phyloP scores from a whole-genome alignment of 371 early-diverging fungal species.

The Mucor ambiguus region DNA sequence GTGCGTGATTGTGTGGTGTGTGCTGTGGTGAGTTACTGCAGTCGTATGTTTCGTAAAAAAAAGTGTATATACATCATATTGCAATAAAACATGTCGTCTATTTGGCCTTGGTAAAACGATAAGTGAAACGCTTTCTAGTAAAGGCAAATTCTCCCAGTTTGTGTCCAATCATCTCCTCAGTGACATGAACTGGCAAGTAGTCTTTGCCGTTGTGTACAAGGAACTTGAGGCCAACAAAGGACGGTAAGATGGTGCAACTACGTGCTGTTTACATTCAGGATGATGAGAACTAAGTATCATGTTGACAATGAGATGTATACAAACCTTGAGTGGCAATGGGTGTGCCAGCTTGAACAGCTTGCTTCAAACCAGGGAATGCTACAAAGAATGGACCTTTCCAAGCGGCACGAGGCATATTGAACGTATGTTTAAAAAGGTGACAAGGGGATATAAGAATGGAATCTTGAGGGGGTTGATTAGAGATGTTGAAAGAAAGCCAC shows the following conservation, averaged over 20 bases:
- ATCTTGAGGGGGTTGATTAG: background rate
- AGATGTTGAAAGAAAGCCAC: background rate
- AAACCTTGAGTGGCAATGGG: slow-evolving; percentile 59
- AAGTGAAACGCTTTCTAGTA: slow-evolving; percentile 88
- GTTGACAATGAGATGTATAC: background rate
- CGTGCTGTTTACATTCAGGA: slow-evolving; percentile 60
- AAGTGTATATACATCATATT: background rate
- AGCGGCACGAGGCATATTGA: slow-evolving; percentile 73
- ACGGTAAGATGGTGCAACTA: slow-evolving; percentile 89
- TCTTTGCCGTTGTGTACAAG: slow-evolving; percentile 95
- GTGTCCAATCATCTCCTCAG: slow-evolving; percentile 97
- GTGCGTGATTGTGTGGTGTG: background rate
- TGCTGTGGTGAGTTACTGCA: background rate
- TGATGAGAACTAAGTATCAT: background rate
- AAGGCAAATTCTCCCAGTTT: slow-evolving; percentile 95
- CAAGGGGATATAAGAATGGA: background rate
- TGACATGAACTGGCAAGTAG: slow-evolving; percentile 83
- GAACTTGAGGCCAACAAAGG: slow-evolving; percentile 90
- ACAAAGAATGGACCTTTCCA: slow-evolving; percentile 97
- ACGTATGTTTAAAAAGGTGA: background rate
- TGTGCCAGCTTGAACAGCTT: slow-evolving; percentile 50
- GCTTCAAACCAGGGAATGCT: slow-evolving; percentile 69
- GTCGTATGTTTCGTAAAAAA: background rate
- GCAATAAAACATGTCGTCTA: slow-evolving; percentile 35
- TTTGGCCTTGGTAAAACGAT: slow-evolving; percentile 87